phyloP scores from a whole-genome alignment of 176 grass and related monocot species.

The Eragrostis curvula region DNA sequence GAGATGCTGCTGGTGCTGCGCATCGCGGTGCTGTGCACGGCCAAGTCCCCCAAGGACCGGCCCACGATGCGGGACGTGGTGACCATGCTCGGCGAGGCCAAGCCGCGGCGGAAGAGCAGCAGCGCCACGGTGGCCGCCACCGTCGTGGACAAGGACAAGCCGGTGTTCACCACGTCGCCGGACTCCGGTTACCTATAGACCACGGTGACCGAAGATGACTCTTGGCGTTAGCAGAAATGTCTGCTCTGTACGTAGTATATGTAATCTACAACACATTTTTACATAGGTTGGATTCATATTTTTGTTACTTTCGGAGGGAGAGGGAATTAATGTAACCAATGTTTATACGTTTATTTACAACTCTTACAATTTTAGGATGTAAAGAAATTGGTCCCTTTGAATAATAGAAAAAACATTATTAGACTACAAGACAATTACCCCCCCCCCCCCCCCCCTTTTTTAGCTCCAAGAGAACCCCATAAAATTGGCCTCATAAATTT shows the following conservation, averaged over 20 bases:
- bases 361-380: constrained; percentile 47
- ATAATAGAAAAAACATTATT: too few relatives aligned
- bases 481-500: too few relatives aligned
- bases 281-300: constrained; percentile 47
- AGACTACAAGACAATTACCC: too few relatives aligned
- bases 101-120: constrained; percentile 90
- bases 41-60: constrained; percentile 85
- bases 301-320: constrained; percentile 19
- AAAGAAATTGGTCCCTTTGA: constrained; percentile 33
- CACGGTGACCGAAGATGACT: not conserved
- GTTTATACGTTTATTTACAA: constrained; percentile 24
- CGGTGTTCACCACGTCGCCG: constrained; percentile 85
- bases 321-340: constrained; percentile 45
- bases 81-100: constrained; percentile 91
- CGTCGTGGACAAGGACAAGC: constrained; percentile 81
- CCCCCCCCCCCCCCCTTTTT: too few relatives aligned
- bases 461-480: too few relatives aligned
- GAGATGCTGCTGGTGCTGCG: constrained; percentile 95
- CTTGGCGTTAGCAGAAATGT: not conserved
- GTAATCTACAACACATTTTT: constrained; percentile 14
- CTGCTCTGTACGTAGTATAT: constrained; percentile 46
- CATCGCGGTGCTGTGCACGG: constrained; percentile 85
- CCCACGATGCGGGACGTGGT: constrained; percentile 92
- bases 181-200: constrained; percentile 66
- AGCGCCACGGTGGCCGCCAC: constrained; percentile 58